phyloP scores from a whole-genome alignment of 306 rosid genomes.

The Morella rubra region DNA sequence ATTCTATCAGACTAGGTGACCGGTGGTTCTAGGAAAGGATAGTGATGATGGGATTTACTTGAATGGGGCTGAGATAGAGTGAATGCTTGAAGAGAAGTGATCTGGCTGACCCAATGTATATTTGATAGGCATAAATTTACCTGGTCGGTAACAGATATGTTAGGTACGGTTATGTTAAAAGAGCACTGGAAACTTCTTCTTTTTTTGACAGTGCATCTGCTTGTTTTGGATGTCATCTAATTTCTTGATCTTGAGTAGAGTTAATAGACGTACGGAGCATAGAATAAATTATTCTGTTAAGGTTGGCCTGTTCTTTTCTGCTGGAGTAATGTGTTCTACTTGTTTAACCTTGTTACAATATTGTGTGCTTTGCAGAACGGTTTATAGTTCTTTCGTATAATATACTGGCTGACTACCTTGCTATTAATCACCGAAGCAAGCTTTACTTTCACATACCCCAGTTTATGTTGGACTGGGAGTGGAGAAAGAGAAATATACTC shows the following conservation, averaged over 20 bases:
- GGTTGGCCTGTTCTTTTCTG: background rate
- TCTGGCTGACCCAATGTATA: background rate
- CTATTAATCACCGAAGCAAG: conserved; percentile 56
- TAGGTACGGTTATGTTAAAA: background rate
- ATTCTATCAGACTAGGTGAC: no score
- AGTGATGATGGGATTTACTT: no score
- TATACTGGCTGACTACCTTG: conserved; percentile 85
- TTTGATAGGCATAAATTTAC: background rate
- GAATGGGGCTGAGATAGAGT: no score
- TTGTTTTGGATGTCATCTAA: background rate
- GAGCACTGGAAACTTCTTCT: background rate
- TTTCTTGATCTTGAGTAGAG: background rate
- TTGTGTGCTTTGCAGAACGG: conserved; percentile 51
- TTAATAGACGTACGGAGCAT: background rate
- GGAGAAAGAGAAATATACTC: conserved; percentile 68
- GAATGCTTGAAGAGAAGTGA: no score
- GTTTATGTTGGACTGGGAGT: conserved; percentile 70
- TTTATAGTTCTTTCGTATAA: conserved; percentile 83
- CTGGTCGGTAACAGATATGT: background rate
- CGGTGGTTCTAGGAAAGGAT: no score
- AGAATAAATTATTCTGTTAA: background rate
- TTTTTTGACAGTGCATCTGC: background rate
- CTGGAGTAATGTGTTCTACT: background rate
- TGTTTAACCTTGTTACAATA: conserved; percentile 8
- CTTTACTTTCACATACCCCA: conserved; percentile 77